Base-by-base conservation (phyloP, 2,329 filamentous ascomycete species). In the Cyphellophora attinorum region DNA sequence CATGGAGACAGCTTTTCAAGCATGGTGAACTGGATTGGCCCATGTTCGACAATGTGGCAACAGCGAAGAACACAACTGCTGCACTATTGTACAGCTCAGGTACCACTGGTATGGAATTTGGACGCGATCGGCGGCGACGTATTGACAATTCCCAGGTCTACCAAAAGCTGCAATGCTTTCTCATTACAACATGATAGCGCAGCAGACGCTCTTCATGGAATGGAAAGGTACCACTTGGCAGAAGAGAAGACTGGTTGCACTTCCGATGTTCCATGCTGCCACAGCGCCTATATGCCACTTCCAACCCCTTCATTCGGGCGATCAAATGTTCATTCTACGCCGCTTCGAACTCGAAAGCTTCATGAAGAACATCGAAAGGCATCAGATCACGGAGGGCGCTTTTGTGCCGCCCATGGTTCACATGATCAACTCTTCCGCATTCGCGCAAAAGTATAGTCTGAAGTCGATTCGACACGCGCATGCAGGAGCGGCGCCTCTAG, bases 101-200 rank as follows among this genome's bases (percentile, higher is more conserved):
- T 1, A 79, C 74, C 0, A 78, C 74, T 0, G 68, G 67, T n/a
- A n/a, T n/a, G n/a, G n/a, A n/a, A n/a, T n/a, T n/a, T n/a, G n/a
- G n/a, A n/a, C n/a, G n/a, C n/a, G n/a, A n/a, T n/a, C n/a, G n/a
- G n/a, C n/a, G n/a, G n/a, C n/a, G n/a, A n/a, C n/a, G n/a, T n/a
- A n/a, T n/a, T n/a, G n/a, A n/a, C n/a, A n/a, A n/a, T n/a, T n/a
- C n/a, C n/a, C n/a, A n/a, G 72, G 72, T 1, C 51, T 77, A 2
- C 74, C 75, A 0, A 80, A 79, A 48, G 72, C 70, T 0, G 67
- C 70, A 11, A 64, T 65, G 41, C 60, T 76, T 27, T 69, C 70
- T 0, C 76, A 80, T 48, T 57, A 60, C 37, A 77, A 77, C 44
- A 56, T 76, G 17, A 60, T 73, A 15, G 68, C 72, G 0, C 65